A percentile compares a stretch with the other conserved stretches of the same genome.
phyloP scores from a whole-genome alignment of 441 rosid genomes.

The Populus trichocarpa region DNA sequence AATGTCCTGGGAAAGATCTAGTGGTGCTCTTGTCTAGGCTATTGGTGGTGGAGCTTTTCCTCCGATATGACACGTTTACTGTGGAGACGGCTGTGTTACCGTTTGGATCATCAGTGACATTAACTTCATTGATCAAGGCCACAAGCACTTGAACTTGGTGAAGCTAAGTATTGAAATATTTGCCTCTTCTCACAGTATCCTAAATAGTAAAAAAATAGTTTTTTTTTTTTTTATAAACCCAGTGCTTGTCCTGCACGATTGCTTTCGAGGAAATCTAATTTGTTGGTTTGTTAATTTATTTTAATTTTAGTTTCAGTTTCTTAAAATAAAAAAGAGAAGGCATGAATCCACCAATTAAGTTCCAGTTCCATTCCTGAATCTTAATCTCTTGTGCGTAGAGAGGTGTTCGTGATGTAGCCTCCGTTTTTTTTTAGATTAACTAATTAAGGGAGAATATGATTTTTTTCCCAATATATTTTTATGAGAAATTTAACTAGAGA shows the following conservation, averaged over 20 bases:
- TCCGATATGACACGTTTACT: not conserved
- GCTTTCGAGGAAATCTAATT: not conserved
- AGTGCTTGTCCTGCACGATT: not conserved
- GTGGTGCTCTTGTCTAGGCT: not conserved
- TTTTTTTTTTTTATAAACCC: not conserved
- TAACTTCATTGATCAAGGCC: constrained; percentile 52
- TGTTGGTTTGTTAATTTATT: not conserved
- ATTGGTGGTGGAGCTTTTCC: not conserved
- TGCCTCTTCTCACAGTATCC: not conserved
- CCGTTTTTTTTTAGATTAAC: too few relatives aligned
- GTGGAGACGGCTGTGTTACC: constrained; percentile 12
- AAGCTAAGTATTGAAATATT: not conserved
- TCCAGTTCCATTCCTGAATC: not conserved
- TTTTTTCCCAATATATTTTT: too few relatives aligned
- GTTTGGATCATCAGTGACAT: constrained; percentile 47
- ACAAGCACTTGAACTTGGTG: not conserved
- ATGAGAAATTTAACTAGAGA: too few relatives aligned
- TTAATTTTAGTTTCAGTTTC: not conserved
- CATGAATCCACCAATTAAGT: not conserved
- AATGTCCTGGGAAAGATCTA: not conserved
- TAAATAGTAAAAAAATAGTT: too few relatives aligned
- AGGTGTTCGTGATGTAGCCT: too few relatives aligned
- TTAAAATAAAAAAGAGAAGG: not conserved
- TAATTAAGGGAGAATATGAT: too few relatives aligned
- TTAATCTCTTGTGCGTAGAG: not conserved